Conservation (phyloP, 768 basidiomycete genomes). For the Fomitopsis pulvina region DNA sequence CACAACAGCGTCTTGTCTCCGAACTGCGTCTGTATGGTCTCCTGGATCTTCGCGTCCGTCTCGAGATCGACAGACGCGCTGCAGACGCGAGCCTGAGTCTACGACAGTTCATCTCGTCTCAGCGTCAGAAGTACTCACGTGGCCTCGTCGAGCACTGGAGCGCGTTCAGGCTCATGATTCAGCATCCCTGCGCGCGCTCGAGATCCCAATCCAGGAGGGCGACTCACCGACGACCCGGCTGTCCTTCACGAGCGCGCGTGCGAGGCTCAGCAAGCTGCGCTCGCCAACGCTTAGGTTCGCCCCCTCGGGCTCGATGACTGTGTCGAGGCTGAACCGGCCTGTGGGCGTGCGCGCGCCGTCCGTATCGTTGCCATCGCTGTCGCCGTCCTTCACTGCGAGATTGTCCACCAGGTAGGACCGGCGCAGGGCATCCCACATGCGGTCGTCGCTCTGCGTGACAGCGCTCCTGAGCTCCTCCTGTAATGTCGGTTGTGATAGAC, state of each 20-base stretch:
- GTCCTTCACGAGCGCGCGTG: slow-evolving; percentile 47
- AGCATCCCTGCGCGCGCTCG: background rate
- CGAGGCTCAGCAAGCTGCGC: slow-evolving; percentile 44
- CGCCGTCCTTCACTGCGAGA: slow-evolving; percentile 16
- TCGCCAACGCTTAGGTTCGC: slow-evolving; percentile 41
- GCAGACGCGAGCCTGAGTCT: background rate
- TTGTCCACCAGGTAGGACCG: slow-evolving; percentile 42
- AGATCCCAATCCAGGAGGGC: background rate
- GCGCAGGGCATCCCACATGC: slow-evolving; percentile 65
- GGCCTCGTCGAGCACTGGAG: slow-evolving; percentile 47
- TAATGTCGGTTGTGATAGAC: too few species aligned
- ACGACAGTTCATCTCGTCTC: background rate
- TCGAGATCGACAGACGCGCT: slow-evolving; percentile 36
- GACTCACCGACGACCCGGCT: slow-evolving; percentile 33
- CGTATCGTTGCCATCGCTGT: slow-evolving; percentile 7
- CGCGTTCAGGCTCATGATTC: too few species aligned
- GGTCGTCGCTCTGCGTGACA: slow-evolving; percentile 39
- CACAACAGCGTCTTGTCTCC: slow-evolving; percentile 44
- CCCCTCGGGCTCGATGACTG: slow-evolving; percentile 46
- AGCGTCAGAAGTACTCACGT: slow-evolving; percentile 21
- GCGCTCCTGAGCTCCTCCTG: too few species aligned
- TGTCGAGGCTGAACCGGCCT: slow-evolving; percentile 43
- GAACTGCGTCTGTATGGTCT: slow-evolving; percentile 36
- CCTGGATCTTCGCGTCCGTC: slow-evolving; percentile 51
- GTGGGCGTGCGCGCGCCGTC: too few species aligned